A percentile compares a stretch with the other conserved stretches of the same genome.
Conservation (phyloP, 192 early-diverging fungal genomes). For the Entomortierella beljakovae region DNA sequence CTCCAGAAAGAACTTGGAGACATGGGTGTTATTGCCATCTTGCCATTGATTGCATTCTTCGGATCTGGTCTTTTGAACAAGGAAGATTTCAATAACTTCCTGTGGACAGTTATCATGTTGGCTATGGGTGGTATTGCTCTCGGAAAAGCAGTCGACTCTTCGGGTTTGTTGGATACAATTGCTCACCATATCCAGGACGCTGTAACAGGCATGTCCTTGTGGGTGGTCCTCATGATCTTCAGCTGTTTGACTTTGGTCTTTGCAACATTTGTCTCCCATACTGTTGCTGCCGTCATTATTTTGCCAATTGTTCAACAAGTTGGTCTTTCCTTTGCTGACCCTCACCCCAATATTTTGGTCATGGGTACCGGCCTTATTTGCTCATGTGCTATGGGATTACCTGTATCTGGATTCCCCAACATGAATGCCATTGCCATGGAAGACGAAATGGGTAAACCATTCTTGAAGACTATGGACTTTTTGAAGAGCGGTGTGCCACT, state of each 20-base stretch:
- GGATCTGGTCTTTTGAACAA: constrained; percentile 76
- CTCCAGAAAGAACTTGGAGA: constrained; percentile 73
- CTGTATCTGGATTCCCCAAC: constrained; percentile 84
- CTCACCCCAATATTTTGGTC: constrained; percentile 75
- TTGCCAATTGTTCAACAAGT: constrained; percentile 76
- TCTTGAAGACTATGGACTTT: constrained; percentile 74
- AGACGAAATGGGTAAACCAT: constrained; percentile 73
- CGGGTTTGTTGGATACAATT: constrained; percentile 74
- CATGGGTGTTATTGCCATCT: constrained; percentile 77
- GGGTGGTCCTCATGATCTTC: constrained; percentile 69
- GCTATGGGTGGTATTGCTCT: constrained; percentile 84
- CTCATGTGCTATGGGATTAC: constrained; percentile 79
- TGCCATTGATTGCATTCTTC: constrained; percentile 81
- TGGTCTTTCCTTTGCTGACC: constrained; percentile 70
- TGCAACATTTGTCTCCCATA: constrained; percentile 83
- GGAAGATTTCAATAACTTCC: constrained; percentile 79
- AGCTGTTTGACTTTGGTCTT: constrained; percentile 72
- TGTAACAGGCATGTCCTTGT: constrained; percentile 60
- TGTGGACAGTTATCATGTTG: constrained; percentile 68
- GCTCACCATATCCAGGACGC: constrained; percentile 66
- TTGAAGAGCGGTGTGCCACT: constrained; percentile 69
- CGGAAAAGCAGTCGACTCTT: constrained; percentile 78
- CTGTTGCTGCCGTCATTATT: constrained; percentile 83
- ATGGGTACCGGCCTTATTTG: constrained; percentile 73
- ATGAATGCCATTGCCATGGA: constrained; percentile 80